Percentiles rank a stretch among this genome's conserved stretches.
Conservation (phyloP, 805 yeast species). For the Candida ascalaphidarum region DNA sequence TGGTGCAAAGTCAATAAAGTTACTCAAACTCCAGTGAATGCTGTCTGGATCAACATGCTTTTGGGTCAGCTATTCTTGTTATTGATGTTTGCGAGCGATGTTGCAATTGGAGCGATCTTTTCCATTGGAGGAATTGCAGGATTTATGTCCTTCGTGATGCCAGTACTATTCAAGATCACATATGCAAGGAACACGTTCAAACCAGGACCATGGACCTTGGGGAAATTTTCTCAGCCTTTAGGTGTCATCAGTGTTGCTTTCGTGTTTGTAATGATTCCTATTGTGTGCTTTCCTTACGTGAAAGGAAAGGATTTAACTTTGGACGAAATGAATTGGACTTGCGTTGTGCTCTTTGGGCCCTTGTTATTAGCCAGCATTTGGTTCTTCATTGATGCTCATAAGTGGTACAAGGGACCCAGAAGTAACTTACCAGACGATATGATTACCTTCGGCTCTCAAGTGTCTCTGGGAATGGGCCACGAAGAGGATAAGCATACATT, state of each 20-base stretch:
- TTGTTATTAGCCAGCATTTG: conserved; percentile 43
- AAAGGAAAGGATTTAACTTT: conserved; percentile 27
- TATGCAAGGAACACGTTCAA: conserved; percentile 43
- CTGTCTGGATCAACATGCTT: conserved; percentile 50
- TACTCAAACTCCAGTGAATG: conserved; percentile 58
- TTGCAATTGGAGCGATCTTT: conserved; percentile 63
- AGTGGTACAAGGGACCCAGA: conserved; percentile 55
- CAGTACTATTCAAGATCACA: conserved; percentile 50
- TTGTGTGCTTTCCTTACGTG: conserved; percentile 46
- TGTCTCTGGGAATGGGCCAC: too few relatives aligned
- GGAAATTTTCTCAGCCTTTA: conserved; percentile 38
- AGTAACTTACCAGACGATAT: too few relatives aligned
- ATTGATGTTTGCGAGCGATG: conserved; percentile 55
- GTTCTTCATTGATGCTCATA: conserved; percentile 46
- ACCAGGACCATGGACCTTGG: conserved; percentile 65
- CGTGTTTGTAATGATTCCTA: conserved; percentile 49
- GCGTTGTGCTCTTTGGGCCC: conserved; percentile 46
- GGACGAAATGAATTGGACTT: conserved; percentile 58
- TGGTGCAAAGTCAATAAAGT: conserved; percentile 42
- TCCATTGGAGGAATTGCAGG: conserved; percentile 68
- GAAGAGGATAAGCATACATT: too few relatives aligned
- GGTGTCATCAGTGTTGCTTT: conserved; percentile 43
- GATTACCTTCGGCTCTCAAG: too few relatives aligned
- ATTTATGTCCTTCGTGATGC: conserved; percentile 58
- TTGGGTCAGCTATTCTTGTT: conserved; percentile 48